A percentile compares a stretch with the other conserved stretches of the same genome.
These are phyloP conservation scores for Hygrophila difformis DNA, from an alignment of 257 asterid species.

Conservation along the genomic window DNA sequence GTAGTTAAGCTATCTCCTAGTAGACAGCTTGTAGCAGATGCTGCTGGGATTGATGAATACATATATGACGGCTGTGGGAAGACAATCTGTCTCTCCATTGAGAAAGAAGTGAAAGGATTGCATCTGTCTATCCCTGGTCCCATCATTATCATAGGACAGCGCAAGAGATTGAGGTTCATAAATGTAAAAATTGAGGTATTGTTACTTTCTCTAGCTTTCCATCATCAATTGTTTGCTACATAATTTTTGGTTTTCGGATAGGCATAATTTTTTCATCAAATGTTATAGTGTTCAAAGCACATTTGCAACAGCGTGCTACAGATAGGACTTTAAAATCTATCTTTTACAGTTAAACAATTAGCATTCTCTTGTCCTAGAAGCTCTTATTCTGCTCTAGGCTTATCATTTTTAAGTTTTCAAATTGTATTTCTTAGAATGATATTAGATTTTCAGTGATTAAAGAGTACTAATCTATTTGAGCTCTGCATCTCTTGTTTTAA, in stretches of 20 bases:
- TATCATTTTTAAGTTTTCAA: slow-evolving; percentile 6
- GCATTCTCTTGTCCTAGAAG: neutral
- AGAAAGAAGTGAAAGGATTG: slow-evolving; percentile 41
- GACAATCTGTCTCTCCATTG: slow-evolving; percentile 56
- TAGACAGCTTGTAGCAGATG: slow-evolving; percentile 76
- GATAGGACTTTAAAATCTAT: slow-evolving; percentile 7
- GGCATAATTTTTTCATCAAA: neutral
- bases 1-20: slow-evolving; percentile 66
- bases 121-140: slow-evolving; percentile 44
- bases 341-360: slow-evolving; percentile 6
- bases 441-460: too few species aligned
- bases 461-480: too few species aligned
- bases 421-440: too few species aligned
- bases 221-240: neutral
- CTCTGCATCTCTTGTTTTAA: slow-evolving; percentile 1
- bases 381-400: slow-evolving; percentile 3
- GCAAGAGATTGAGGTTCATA: slow-evolving; percentile 75
- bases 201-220: neutral
- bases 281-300: slow-evolving; percentile 1
- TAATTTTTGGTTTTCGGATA: slow-evolving; percentile 1
- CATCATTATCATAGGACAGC: slow-evolving; percentile 81
- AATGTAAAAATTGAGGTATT: slow-evolving; percentile 92
- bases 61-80: slow-evolving; percentile 92
- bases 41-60: slow-evolving; percentile 75
- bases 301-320: neutral